Conservation (phyloP, 169 alveolate genomes). For the Plasmodium gonderi region DNA sequence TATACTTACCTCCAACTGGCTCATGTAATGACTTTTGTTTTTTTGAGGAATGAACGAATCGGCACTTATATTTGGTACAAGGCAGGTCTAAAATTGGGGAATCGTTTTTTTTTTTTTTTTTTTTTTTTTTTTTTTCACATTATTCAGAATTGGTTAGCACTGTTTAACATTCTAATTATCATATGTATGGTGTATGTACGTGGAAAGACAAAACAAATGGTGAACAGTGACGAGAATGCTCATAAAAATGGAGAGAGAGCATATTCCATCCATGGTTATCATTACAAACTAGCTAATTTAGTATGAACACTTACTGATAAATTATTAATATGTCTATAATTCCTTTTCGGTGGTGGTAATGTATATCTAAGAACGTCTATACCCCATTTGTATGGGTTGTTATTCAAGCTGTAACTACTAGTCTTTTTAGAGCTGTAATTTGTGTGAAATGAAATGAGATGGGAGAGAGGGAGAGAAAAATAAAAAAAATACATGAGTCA, state of each 20-base stretch:
- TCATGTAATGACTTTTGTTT: constrained; percentile 19
- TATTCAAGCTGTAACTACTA: constrained; percentile 24
- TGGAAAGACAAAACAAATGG: background rate
- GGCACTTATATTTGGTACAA: constrained; percentile 40
- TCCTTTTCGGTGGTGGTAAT: constrained; percentile 38
- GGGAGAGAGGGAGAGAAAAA: background rate
- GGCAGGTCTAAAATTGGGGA: constrained; percentile 20
- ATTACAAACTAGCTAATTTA: too few relatives aligned
- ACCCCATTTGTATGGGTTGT: constrained; percentile 69
- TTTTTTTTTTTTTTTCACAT: too few relatives aligned
- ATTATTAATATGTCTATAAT: constrained; percentile 33
- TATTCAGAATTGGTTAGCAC: too few relatives aligned
- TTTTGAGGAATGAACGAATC: constrained; percentile 51
- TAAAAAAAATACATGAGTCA: too few relatives aligned
- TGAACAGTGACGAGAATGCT: too few relatives aligned
- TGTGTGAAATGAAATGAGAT: too few relatives aligned
- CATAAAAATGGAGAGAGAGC: too few relatives aligned
- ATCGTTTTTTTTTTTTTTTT: too few relatives aligned
- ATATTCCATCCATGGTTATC: too few relatives aligned
- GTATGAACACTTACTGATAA: constrained; percentile 57
- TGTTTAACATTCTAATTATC: too few relatives aligned
- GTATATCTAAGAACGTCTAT: constrained; percentile 50
- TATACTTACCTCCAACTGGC: constrained; percentile 47
- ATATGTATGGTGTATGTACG: too few relatives aligned
- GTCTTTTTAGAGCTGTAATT: constrained; percentile 49